phyloP scores from a whole-genome alignment of 192 early-diverging fungal genomes.

The Coemansia sp. region DNA sequence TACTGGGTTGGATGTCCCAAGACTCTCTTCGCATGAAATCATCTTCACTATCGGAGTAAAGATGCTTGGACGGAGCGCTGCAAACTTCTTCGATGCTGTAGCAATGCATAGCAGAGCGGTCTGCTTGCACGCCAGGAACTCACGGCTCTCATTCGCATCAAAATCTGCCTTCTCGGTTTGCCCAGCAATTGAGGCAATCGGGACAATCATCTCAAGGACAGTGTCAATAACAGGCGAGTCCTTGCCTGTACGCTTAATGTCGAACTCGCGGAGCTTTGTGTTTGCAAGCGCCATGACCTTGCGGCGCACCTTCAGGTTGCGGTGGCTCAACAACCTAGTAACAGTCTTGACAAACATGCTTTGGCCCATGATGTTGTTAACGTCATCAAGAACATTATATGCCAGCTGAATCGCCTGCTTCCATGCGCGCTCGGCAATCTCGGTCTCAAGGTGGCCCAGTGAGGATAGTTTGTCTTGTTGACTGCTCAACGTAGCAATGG shows the following conservation, averaged over 20 bases:
- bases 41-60: conserved; percentile 61
- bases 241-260: conserved; percentile 8
- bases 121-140: conserved; percentile 66
- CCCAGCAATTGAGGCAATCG: conserved; percentile 21
- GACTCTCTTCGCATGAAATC: conserved; percentile 55
- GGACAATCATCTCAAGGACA: conserved; percentile 35
- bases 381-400: conserved; percentile 71
- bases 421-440: conserved; percentile 32
- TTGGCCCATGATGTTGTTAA: conserved; percentile 75
- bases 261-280: conserved; percentile 61
- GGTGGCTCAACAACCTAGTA: conserved; percentile 60
- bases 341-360: conserved; percentile 75
- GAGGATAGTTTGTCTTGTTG: conserved; percentile 19
- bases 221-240: conserved; percentile 28
- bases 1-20: conserved; percentile 27
- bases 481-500: conserved; percentile 22
- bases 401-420: conserved; percentile 57
- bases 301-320: conserved; percentile 66
- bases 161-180: not conserved
- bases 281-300: conserved; percentile 76
- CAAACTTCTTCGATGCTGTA: conserved; percentile 69
- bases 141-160: conserved; percentile 12
- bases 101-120: conserved; percentile 77
- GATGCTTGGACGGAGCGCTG: conserved; percentile 59
- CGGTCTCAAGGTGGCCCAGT: conserved; percentile 15